Evolutionary conservation across 1,139 yeast genomes (phyloP).

Genomic region (Groenewaldozyma sp.): DNA sequence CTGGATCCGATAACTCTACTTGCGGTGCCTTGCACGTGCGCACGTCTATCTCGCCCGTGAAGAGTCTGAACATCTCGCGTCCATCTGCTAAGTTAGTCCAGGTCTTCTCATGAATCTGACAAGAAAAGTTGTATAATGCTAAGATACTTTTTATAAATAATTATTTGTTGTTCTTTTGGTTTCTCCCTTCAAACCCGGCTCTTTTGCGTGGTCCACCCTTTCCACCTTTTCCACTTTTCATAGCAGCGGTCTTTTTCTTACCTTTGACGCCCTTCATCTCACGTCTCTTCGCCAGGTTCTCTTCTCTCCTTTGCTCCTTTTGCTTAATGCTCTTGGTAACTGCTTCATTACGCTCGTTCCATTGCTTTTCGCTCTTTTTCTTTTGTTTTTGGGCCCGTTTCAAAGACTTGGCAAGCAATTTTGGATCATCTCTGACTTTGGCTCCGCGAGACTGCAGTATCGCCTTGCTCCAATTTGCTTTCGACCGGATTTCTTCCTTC

Average conservation of each 20-base stretch:
- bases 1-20: too few relatives aligned
- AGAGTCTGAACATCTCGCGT: too few relatives aligned
- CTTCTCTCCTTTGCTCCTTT: slow-evolving; percentile 71
- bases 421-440: slow-evolving; percentile 84
- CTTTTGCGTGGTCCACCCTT: too few relatives aligned
- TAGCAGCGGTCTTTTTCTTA: slow-evolving; percentile 17
- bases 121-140: too few relatives aligned
- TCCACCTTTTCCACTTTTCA: slow-evolving; percentile 15
- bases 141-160: too few relatives aligned
- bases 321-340: slow-evolving; percentile 70
- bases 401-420: slow-evolving; percentile 72
- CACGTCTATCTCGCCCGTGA: too few relatives aligned
- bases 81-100: too few relatives aligned
- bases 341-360: slow-evolving; percentile 69
- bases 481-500: slow-evolving; percentile 51
- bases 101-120: too few relatives aligned
- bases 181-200: slow-evolving; percentile 23
- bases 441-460: slow-evolving; percentile 82
- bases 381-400: slow-evolving; percentile 71
- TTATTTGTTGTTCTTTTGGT: slow-evolving; percentile 1
- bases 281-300: slow-evolving; percentile 48
- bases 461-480: slow-evolving; percentile 78
- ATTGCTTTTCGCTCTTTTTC: slow-evolving; percentile 70
- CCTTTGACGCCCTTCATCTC: slow-evolving; percentile 51
- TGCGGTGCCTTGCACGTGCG: too few relatives aligned